Evolutionary conservation across 208 protist genomes (phyloP).

Genomic region (Endotrypanum monterogeii): DNA sequence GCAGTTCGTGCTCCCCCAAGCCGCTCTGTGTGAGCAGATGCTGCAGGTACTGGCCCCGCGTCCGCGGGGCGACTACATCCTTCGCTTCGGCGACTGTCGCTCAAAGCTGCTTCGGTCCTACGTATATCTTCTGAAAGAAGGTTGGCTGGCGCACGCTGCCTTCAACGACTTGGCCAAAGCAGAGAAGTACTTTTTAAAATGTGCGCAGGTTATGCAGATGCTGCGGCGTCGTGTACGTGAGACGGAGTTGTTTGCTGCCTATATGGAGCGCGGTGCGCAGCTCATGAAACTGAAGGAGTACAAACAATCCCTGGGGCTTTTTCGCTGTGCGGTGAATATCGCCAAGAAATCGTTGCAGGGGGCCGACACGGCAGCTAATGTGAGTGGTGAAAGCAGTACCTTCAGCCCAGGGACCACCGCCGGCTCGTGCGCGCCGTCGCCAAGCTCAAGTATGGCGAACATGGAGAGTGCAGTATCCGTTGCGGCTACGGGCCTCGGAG

Average conservation of each 20-base stretch:
- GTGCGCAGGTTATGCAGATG: conserved; percentile 51
- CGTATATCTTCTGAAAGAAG: conserved; percentile 56
- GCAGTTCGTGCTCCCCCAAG: conserved; percentile 79
- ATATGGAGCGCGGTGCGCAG: conserved; percentile 81
- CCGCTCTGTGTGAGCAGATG: conserved; percentile 77
- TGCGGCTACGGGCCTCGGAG: conserved; percentile 1
- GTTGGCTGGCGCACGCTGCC: conserved; percentile 68
- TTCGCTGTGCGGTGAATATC: conserved; percentile 60
- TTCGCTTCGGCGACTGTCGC: conserved; percentile 69
- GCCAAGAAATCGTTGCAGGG: conserved; percentile 42
- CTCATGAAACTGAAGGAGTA: conserved; percentile 66
- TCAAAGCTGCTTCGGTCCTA: conserved; percentile 56
- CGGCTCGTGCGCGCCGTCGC: background rate
- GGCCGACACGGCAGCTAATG: conserved; percentile 16
- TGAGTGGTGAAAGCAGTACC: background rate
- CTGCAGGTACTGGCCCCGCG: conserved; percentile 53
- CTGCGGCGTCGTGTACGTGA: conserved; percentile 41
- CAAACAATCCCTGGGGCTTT: conserved; percentile 44
- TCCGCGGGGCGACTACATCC: conserved; percentile 44
- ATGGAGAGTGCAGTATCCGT: conserved; percentile 8
- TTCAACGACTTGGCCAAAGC: conserved; percentile 52
- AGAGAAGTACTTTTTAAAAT: conserved; percentile 70
- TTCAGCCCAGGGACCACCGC: background rate
- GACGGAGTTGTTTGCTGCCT: conserved; percentile 56
- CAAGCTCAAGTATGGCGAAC: conserved; percentile 15